Conservation (phyloP, 2,329 filamentous ascomycete genomes). For the Parafenestella ontariensis region DNA sequence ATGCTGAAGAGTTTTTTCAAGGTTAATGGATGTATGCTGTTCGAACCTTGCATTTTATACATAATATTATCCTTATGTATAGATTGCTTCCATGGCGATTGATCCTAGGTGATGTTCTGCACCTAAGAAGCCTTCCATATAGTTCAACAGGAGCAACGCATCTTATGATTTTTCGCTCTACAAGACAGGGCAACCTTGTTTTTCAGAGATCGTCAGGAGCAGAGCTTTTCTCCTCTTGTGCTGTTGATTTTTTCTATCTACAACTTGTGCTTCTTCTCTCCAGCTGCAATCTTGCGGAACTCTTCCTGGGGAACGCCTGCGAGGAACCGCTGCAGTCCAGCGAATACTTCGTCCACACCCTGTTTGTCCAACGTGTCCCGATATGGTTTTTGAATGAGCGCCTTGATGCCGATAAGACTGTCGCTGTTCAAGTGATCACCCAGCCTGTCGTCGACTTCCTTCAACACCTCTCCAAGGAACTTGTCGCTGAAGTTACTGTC, state of each 20-base stretch:
- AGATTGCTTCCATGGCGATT: no score
- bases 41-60: background rate
- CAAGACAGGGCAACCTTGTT: background rate
- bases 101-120: no score
- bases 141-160: no score
- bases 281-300: constrained; percentile 82
- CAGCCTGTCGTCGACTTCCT: constrained; percentile 80
- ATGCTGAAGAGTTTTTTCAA: background rate
- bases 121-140: no score
- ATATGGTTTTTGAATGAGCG: constrained; percentile 77
- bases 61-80: no score
- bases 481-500: constrained; percentile 62
- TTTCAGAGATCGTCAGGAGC: background rate
- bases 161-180: no score
- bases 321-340: constrained; percentile 80
- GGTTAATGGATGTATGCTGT: background rate
- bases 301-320: constrained; percentile 84
- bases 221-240: background rate
- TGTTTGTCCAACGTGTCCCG: constrained; percentile 75
- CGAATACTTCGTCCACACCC: constrained; percentile 85
- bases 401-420: constrained; percentile 84
- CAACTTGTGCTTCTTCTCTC: constrained; percentile 94
- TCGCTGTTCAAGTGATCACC: constrained; percentile 81
- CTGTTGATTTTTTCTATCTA: constrained; percentile 49
- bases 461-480: constrained; percentile 75